A percentile compares a stretch with the other conserved stretches of the same genome.
These are phyloP conservation scores for Viola odorata DNA, from an alignment of 345 rosid genomes.

Conservation along the genomic window DNA sequence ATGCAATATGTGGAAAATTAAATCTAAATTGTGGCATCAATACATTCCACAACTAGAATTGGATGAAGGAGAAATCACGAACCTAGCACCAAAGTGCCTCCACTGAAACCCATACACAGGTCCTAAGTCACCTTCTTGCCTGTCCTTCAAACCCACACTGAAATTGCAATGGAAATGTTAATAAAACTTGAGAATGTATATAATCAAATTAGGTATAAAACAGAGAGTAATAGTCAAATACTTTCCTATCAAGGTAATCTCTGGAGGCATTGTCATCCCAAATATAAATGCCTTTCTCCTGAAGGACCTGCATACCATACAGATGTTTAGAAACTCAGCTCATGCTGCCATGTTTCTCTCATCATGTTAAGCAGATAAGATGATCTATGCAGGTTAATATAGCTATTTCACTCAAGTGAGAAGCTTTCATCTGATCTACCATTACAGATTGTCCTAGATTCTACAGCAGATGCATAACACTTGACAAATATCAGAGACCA, in stretches of 20 bases:
- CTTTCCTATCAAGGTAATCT: slow-evolving; percentile 77
- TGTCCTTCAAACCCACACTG: slow-evolving; percentile 72
- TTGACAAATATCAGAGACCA: neutral
- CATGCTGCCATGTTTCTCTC: neutral
- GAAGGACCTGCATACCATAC: slow-evolving; percentile 59
- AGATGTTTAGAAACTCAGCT: slow-evolving; percentile 10
- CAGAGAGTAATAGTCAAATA: neutral
- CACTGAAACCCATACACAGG: slow-evolving; percentile 98
- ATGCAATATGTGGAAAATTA: slow-evolving; percentile 5
- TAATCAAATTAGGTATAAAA: neutral
- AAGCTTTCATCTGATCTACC: neutral
- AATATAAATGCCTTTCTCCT: slow-evolving; percentile 81
- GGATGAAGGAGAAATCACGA: slow-evolving; percentile 13
- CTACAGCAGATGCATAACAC: neutral
- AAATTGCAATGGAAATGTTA: slow-evolving; percentile 13
- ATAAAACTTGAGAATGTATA: neutral
- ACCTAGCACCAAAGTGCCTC: slow-evolving; percentile 99
- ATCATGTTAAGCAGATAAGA: neutral
- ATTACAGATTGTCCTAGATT: neutral
- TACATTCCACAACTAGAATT: neutral
- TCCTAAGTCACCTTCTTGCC: slow-evolving; percentile 96
- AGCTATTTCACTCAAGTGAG: no score
- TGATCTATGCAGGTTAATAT: neutral
- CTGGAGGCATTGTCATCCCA: slow-evolving; percentile 99
- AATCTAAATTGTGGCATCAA: neutral